A percentile compares a stretch with the other conserved stretches of the same genome.
These are phyloP conservation scores for Craterostigma plantagineum DNA, from an alignment of 257 asterid genomes.

Conservation along the genomic window DNA sequence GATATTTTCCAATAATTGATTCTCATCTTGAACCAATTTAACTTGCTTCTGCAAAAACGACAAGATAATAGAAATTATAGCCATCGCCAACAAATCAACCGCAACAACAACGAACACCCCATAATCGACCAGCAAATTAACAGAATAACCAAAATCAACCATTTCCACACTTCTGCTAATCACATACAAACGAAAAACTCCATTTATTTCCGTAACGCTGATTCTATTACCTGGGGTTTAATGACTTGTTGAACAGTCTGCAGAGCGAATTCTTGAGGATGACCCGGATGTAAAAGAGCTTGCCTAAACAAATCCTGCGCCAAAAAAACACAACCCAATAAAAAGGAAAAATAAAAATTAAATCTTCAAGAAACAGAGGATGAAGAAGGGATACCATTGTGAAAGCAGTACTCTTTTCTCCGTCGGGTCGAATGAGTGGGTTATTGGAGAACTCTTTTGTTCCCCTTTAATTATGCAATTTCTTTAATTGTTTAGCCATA, in stretches of 20 bases:
- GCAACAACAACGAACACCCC: no score
- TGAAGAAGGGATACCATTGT: no score
- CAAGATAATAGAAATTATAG: not conserved
- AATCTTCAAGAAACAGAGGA: no score
- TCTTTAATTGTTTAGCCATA: no score
- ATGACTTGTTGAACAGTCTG: slow-evolving; percentile 84
- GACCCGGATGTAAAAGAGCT: slow-evolving; percentile 54
- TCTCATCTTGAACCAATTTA: slow-evolving; percentile 88
- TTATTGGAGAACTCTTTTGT: no score
- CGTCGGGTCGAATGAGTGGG: no score
- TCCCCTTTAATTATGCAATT: no score
- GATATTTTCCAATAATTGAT: slow-evolving; percentile 85
- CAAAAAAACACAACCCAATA: slow-evolving; percentile 3
- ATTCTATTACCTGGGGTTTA: slow-evolving; percentile 59
- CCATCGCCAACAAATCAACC: no score
- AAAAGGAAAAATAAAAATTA: no score
- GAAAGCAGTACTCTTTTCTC: no score
- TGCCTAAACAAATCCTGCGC: slow-evolving; percentile 71
- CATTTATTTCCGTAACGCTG: not conserved
- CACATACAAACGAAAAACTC: not conserved
- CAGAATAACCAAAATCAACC: not conserved
- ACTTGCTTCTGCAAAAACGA: slow-evolving; percentile 60
- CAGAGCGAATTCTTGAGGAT: slow-evolving; percentile 82
- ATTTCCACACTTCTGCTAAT: slow-evolving; percentile 4
- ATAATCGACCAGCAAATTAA: no score